A percentile compares a stretch with the other conserved stretches of the same genome.
Evolutionary conservation across 2,329 filamentous ascomycete species (phyloP).

Genomic region (Myrmaecium sp.): DNA sequence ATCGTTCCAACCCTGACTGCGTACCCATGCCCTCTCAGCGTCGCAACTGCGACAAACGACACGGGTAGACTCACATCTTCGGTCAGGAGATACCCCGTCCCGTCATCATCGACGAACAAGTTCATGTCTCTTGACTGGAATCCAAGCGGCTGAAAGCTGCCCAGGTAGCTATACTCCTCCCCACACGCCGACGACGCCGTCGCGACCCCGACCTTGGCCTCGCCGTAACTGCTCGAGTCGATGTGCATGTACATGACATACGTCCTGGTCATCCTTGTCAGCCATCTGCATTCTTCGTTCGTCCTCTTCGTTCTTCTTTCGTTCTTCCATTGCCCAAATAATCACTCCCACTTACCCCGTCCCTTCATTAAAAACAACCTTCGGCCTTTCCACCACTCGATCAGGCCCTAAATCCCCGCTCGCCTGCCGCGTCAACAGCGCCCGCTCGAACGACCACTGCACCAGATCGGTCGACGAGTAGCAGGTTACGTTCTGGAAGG

Average conservation of each 20-base stretch:
- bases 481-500: conserved; percentile 50
- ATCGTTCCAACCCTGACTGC: conserved; percentile 2
- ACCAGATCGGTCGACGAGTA: conserved; percentile 47
- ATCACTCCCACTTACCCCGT: too few species aligned
- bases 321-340: too few species aligned
- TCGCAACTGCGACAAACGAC: too few species aligned
- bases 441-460: conserved; percentile 45
- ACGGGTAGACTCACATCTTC: conserved; percentile 37
- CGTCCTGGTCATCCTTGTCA: too few species aligned
- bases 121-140: conserved; percentile 42
- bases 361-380: conserved; percentile 49
- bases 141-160: conserved; percentile 29
- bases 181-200: conserved; percentile 43
- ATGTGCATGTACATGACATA: conserved; percentile 59
- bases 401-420: conserved; percentile 42
- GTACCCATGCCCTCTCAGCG: too few species aligned
- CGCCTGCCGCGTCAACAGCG: conserved; percentile 36
- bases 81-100: conserved; percentile 42
- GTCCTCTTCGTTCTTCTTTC: too few species aligned
- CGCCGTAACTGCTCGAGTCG: conserved; percentile 42
- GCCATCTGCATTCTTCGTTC: too few species aligned
- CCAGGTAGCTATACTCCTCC: conserved; percentile 35
- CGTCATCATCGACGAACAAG: conserved; percentile 45
- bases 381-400: conserved; percentile 49
- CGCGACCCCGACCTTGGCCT: conserved; percentile 49